Percentiles rank a stretch among this genome's conserved stretches.
Conservation (phyloP, 371 early-diverging fungal species). For the Saksenaea vasiformis region DNA sequence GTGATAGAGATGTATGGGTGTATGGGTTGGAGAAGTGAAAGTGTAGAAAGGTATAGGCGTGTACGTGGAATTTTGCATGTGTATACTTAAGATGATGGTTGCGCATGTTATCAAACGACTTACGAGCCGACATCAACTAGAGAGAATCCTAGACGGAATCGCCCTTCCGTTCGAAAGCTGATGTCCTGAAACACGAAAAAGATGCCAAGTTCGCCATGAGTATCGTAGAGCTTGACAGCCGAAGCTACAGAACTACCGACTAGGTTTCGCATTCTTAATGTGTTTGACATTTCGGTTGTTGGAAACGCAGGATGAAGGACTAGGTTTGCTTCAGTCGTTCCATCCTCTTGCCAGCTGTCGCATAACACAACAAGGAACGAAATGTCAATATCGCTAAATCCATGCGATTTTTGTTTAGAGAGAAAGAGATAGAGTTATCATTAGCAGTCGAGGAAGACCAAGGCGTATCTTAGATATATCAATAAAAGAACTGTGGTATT, state of each 20-base stretch:
- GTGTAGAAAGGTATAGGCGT: background rate
- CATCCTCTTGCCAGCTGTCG: slow-evolving; percentile 26
- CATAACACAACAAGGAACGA: slow-evolving; percentile 25
- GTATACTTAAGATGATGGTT: slow-evolving; percentile 5
- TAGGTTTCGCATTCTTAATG: slow-evolving; percentile 51
- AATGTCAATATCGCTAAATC: slow-evolving; percentile 19
- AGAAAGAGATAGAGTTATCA: background rate
- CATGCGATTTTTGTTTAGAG: background rate
- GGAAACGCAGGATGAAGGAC: slow-evolving; percentile 25
- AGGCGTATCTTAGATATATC: background rate
- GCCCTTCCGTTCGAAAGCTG: slow-evolving; percentile 68
- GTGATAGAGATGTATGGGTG: background rate
- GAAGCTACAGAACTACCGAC: slow-evolving; percentile 76
- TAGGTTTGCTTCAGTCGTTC: slow-evolving; percentile 22
- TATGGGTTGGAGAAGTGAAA: background rate
- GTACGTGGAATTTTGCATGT: background rate
- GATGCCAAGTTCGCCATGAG: slow-evolving; percentile 68
- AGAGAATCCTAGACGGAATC: slow-evolving; percentile 64
- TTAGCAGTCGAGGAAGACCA: background rate
- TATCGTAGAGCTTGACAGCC: slow-evolving; percentile 62
- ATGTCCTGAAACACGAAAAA: slow-evolving; percentile 79
- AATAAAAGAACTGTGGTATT: slow-evolving; percentile 8
- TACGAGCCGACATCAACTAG: slow-evolving; percentile 55
- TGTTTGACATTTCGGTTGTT: slow-evolving; percentile 9
- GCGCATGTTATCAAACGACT: slow-evolving; percentile 15